Evolutionary conservation across 805 yeast species (phyloP), one percentile per base, ranked within the genome.

Genomic region (Yamadazyma paraphyllophila): DNA sequence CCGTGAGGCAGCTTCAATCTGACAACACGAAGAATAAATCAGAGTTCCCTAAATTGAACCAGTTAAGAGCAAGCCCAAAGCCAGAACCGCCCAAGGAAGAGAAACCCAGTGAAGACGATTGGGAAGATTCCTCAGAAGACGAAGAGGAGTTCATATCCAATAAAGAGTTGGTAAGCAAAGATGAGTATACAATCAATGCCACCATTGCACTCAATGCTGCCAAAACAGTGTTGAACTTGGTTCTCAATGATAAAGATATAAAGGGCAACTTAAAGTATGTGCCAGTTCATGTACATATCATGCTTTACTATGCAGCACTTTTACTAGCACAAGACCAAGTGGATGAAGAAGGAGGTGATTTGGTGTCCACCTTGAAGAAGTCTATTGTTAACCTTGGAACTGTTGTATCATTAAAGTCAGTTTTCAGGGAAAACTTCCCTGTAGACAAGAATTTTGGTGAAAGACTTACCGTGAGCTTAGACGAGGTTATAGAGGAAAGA

Each of bases 271-370:
- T 83, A 48, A 74, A 73, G 53, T 83, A 79, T 54, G 84, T 82
- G 15, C 90, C 90, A 0, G 77, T 82, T n/a, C 88, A 83, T 58
- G 80, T 83, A 34, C 87, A 82, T 57, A 74, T 83, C 42, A 83
- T 83, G 88, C 62, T 82, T 10, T 83, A 82, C 56, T 83, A 82
- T 53, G 85, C 88, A 1, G 82, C 84, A 0, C 60, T 82, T 43
- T 60, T 82, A 25, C 62, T 82, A 5, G 48, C 57, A 3, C 61
- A 65, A 26, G 53, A 65, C 6, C 13, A 17, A 3, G 14, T 20
- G 7, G 44, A 44, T 29, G 31, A 9, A 5, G 31, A 29, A 6
- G 36, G 15, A 11, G 46, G n/a, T n/a, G n/a, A 49, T 25, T 4
- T 56, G 1, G 57, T 51, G 8, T 56, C 58, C 1, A 55, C 60